Percentiles rank a stretch among this genome's conserved stretches.
These are phyloP conservation scores for Naganishia sp. DNA, from an alignment of 1,284 basidiomycete species.

Conservation along the genomic window DNA sequence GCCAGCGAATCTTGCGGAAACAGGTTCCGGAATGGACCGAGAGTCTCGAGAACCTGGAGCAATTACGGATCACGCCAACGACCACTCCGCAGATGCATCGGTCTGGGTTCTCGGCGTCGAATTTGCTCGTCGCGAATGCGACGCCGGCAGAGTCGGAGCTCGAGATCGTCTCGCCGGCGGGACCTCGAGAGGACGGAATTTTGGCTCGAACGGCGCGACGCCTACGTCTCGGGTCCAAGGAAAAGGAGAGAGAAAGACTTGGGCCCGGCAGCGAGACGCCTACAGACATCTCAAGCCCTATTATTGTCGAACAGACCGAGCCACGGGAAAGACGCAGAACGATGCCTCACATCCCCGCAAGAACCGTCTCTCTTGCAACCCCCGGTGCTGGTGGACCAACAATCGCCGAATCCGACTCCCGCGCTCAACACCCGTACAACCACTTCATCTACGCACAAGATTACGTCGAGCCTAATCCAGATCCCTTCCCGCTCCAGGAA, in stretches of 20 bases:
- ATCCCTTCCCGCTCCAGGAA: neutral
- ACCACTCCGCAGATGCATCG: too few species aligned
- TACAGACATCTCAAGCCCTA: too few species aligned
- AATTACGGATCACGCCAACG: neutral
- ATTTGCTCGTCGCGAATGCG: too few species aligned
- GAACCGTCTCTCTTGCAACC: neutral
- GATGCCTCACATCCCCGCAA: neutral
- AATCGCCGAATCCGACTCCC: neutral
- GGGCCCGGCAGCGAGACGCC: too few species aligned
- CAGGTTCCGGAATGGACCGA: slow-evolving; percentile 19
- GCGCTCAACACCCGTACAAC: neutral
- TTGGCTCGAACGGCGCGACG: too few species aligned
- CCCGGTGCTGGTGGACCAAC: neutral
- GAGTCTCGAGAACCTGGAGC: slow-evolving; percentile 24
- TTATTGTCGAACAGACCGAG: neutral
- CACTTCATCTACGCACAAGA: slow-evolving; percentile 7
- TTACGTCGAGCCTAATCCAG: neutral
- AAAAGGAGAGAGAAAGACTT: too few species aligned
- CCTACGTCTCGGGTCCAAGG: too few species aligned
- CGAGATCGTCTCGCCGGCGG: too few species aligned
- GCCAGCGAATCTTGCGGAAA: slow-evolving; percentile 14
- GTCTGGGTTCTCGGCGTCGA: too few species aligned
- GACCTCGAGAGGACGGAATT: too few species aligned
- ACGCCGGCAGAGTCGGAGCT: too few species aligned
- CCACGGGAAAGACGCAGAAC: neutral